Percentiles rank a stretch among this genome's conserved stretches.
Conservation (phyloP, 1,284 basidiomycete genomes). For the Cryptococcus hybrid region DNA sequence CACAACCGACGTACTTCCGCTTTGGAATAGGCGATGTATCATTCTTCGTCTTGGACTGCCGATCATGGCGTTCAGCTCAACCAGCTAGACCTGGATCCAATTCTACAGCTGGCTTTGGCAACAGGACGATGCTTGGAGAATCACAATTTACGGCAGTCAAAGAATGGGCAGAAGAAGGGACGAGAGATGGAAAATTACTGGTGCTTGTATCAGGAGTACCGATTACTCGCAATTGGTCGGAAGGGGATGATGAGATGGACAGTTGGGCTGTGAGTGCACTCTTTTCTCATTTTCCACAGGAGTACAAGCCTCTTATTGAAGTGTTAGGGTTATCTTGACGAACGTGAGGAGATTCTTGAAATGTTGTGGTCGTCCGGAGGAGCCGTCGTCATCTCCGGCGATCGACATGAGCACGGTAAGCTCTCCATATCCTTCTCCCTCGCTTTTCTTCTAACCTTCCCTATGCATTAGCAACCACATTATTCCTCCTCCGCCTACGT, state of each 20-base stretch:
- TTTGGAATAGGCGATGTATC: slow-evolving; percentile 8
- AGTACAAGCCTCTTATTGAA: neutral
- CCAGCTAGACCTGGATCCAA: slow-evolving; percentile 3
- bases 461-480: slow-evolving; percentile 2
- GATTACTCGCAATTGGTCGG: slow-evolving; percentile 12
- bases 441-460: too few relatives aligned
- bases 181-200: slow-evolving; percentile 2
- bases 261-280: slow-evolving; percentile 9
- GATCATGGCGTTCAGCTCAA: slow-evolving; percentile 6
- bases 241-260: slow-evolving; percentile 11
- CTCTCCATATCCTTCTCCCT: neutral
- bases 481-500: slow-evolving; percentile 7
- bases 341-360: slow-evolving; percentile 10
- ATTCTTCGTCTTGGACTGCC: slow-evolving; percentile 10
- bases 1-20: slow-evolving; percentile 5
- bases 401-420: slow-evolving; percentile 13
- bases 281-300: neutral
- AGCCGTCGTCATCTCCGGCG: slow-evolving; percentile 14
- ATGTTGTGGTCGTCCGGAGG: slow-evolving; percentile 8
- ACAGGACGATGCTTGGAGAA: slow-evolving; percentile 7
- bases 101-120: slow-evolving; percentile 9
- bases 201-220: slow-evolving; percentile 12
- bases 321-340: slow-evolving; percentile 10
- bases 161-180: slow-evolving; percentile 3
- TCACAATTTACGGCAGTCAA: slow-evolving; percentile 2